Evolutionary conservation across 83 land plant genomes (phyloP).

Genomic region (Picea mariana): DNA sequence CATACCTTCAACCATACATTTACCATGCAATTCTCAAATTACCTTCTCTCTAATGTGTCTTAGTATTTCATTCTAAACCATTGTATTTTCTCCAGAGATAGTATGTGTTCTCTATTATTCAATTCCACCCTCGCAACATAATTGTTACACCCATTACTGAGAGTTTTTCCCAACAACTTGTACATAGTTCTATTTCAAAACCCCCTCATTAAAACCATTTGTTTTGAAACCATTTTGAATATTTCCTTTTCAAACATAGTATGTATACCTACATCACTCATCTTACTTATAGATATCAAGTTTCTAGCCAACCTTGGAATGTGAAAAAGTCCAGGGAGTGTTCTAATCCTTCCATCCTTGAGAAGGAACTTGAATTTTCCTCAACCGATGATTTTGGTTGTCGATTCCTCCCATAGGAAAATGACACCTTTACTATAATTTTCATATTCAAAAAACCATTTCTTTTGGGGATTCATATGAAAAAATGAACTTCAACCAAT

Average conservation of each 20-base stretch:
- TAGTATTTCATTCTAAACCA: not conserved
- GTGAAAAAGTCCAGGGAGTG: not conserved
- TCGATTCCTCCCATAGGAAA: not conserved
- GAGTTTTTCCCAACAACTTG: not conserved
- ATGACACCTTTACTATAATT: not conserved
- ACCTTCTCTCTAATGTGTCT: not conserved
- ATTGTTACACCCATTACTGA: not conserved
- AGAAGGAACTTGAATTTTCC: not conserved
- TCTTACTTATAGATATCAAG: not conserved
- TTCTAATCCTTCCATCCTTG: not conserved
- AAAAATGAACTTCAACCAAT: too few species aligned
- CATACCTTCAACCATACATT: not conserved
- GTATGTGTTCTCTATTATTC: too few species aligned
- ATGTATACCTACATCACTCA: not conserved
- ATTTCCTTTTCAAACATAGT: not conserved
- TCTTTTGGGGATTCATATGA: too few species aligned
- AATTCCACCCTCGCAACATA: not conserved
- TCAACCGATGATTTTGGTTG: not conserved
- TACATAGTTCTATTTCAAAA: not conserved
- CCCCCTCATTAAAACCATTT: not conserved
- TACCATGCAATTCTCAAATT: not conserved
- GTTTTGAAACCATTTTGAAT: not conserved
- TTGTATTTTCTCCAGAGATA: not conserved
- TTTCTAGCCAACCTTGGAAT: not conserved
- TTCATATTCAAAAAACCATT: not conserved